A percentile compares a stretch with the other conserved stretches of the same genome.
Conservation (phyloP, 2,329 filamentous ascomycete genomes). For the Aspergillus latus region DNA sequence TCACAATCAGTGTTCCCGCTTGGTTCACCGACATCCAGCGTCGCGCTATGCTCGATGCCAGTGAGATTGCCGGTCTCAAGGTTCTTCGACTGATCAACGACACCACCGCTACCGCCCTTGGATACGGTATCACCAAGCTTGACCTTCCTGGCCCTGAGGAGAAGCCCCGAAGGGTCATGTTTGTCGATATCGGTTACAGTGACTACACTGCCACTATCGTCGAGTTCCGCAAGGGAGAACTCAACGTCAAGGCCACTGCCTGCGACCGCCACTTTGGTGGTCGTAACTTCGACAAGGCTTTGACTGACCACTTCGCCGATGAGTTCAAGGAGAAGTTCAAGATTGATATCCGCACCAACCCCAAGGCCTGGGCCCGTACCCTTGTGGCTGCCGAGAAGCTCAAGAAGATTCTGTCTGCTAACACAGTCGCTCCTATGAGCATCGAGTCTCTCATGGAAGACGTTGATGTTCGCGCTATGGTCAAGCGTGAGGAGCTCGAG, state of each 20-base stretch:
- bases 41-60: slow-evolving; percentile 81
- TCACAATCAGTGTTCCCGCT: slow-evolving; percentile 89
- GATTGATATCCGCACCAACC: slow-evolving; percentile 88
- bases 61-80: slow-evolving; percentile 91
- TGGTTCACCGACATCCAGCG: slow-evolving; percentile 98
- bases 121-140: slow-evolving; percentile 96
- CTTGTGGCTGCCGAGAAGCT: slow-evolving; percentile 89
- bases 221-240: slow-evolving; percentile 95
- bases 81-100: slow-evolving; percentile 95
- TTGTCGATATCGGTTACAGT: slow-evolving; percentile 94
- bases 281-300: slow-evolving; percentile 91
- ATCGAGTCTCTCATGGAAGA: slow-evolving; percentile 99
- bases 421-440: slow-evolving; percentile 87
- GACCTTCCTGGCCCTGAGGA: slow-evolving; percentile 87
- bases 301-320: slow-evolving; percentile 90
- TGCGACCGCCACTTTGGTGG: slow-evolving; percentile 97
- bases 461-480: slow-evolving; percentile 80
- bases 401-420: slow-evolving; percentile 97
- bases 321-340: slow-evolving; percentile 99
- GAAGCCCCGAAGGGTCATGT: slow-evolving; percentile 85
- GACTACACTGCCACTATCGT: slow-evolving; percentile 94
- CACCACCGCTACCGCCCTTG: slow-evolving; percentile 91
- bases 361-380: slow-evolving; percentile 85
- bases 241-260: slow-evolving; percentile 86
- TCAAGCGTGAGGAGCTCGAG: slow-evolving; percentile 94